Conservation (phyloP, 2,329 filamentous ascomycete species). For the Hymenoscyphus fraxineus region DNA sequence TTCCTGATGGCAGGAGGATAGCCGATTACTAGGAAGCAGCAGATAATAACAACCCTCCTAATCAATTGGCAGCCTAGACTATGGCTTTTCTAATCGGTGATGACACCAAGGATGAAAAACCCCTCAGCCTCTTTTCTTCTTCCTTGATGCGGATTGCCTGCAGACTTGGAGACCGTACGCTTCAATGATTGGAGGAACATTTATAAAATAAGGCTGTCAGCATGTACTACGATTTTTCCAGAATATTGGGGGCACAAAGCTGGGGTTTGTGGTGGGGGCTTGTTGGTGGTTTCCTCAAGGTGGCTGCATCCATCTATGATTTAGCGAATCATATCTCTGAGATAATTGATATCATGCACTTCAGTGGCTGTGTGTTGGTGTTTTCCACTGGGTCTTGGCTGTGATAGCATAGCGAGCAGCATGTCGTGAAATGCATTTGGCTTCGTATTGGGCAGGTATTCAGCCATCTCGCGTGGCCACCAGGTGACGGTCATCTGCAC, state of each 20-base stretch:
- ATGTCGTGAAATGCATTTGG: neutral
- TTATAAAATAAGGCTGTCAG: neutral
- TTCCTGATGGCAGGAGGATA: conserved; percentile 1
- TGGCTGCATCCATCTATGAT: neutral
- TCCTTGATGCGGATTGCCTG: neutral
- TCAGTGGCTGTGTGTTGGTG: neutral
- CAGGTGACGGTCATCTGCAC: neutral
- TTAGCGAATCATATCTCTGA: neutral
- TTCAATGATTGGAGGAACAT: conserved; percentile 7
- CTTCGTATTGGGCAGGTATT: neutral
- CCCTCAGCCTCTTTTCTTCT: neutral
- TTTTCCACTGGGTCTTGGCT: neutral
- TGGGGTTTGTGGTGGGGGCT: neutral
- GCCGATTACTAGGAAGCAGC: neutral
- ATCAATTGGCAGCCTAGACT: neutral
- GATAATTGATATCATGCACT: neutral
- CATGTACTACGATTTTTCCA: neutral
- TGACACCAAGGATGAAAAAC: neutral
- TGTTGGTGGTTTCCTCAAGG: neutral
- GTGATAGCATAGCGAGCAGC: neutral
- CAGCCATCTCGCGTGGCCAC: conserved; percentile 4
- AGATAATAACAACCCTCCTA: neutral
- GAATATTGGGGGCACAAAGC: neutral
- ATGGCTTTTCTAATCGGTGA: neutral
- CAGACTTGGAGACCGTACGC: neutral